Percentiles rank a stretch among this genome's conserved stretches.
These are phyloP conservation scores for Eutrema salsugineum DNA, from an alignment of 441 rosid species.

Conservation along the genomic window DNA sequence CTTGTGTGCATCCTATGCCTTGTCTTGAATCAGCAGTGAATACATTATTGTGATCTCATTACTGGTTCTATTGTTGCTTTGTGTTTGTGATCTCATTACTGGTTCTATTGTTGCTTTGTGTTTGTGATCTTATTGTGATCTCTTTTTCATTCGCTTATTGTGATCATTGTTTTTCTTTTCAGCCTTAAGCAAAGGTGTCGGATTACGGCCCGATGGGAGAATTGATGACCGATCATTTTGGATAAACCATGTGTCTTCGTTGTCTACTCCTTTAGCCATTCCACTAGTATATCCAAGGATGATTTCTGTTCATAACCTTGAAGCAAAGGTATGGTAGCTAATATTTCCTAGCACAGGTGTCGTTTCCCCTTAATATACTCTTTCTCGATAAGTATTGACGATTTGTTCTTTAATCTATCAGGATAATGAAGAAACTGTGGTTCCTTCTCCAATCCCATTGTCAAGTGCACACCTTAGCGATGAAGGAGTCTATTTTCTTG, in stretches of 20 bases:
- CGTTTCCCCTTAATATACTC: conserved; percentile 1
- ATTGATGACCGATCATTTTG: conserved; percentile 93
- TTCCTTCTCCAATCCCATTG: conserved; percentile 80
- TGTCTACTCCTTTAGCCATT: conserved; percentile 74
- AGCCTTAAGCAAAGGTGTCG: conserved; percentile 82
- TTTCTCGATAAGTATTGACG: neutral
- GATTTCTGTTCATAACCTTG: conserved; percentile 82
- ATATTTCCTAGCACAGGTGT: neutral
- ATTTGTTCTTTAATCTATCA: conserved; percentile 34
- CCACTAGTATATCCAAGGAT: conserved; percentile 93
- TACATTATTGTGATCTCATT: neutral
- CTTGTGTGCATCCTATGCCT: neutral
- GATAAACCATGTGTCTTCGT: conserved; percentile 70
- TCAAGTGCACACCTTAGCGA: conserved; percentile 82
- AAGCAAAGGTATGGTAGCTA: conserved; percentile 46
- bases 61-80: neutral
- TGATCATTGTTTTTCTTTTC: conserved; percentile 20
- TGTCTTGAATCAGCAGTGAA: neutral
- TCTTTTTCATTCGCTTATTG: neutral
- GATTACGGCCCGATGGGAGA: conserved; percentile 79
- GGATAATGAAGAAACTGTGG: conserved; percentile 59
- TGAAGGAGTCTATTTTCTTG: conserved; percentile 95
- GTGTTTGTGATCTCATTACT: neutral
- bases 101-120: neutral
- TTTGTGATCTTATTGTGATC: neutral